These are phyloP conservation scores for Echeveria elegans DNA, from an alignment of 164 flowering plant genomes.

Conservation along the genomic window DNA sequence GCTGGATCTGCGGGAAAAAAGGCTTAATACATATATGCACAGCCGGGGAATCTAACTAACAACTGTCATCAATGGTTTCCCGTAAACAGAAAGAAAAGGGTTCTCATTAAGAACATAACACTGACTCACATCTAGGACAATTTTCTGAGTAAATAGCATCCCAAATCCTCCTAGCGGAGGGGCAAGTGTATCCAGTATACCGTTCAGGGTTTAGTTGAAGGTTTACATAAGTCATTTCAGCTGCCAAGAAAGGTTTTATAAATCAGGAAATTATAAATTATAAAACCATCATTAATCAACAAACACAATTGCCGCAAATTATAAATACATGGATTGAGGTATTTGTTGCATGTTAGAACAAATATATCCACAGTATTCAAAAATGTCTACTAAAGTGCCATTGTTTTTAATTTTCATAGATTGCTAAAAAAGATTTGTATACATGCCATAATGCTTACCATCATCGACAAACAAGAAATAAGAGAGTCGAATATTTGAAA, in stretches of 20 bases:
- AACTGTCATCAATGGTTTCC: too few species aligned
- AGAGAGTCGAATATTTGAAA: too few species aligned
- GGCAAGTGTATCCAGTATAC: constrained; percentile 79
- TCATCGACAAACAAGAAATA: too few species aligned
- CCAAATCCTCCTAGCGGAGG: constrained; percentile 95
- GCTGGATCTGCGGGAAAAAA: constrained; percentile 49
- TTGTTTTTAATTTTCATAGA: too few species aligned
- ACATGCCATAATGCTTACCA: too few species aligned
- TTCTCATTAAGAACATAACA: not conserved
- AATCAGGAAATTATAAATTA: not conserved
- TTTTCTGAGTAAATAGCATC: constrained; percentile 85
- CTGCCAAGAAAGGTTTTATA: constrained; percentile 53
- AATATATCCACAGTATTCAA: too few species aligned
- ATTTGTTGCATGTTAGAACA: too few species aligned
- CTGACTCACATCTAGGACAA: constrained; percentile 70
- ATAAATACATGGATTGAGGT: too few species aligned
- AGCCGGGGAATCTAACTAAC: too few species aligned
- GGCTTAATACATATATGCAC: not conserved
- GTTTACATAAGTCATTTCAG: constrained; percentile 88
- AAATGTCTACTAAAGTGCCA: too few species aligned
- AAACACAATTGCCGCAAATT: not conserved
- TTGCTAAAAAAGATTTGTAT: too few species aligned
- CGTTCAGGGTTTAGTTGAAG: constrained; percentile 85
- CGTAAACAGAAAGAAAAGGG: not conserved
- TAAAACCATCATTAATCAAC: not conserved